Evolutionary conservation across 345 rosid species (phyloP).

Genomic region (Gossypium longicalyx): DNA sequence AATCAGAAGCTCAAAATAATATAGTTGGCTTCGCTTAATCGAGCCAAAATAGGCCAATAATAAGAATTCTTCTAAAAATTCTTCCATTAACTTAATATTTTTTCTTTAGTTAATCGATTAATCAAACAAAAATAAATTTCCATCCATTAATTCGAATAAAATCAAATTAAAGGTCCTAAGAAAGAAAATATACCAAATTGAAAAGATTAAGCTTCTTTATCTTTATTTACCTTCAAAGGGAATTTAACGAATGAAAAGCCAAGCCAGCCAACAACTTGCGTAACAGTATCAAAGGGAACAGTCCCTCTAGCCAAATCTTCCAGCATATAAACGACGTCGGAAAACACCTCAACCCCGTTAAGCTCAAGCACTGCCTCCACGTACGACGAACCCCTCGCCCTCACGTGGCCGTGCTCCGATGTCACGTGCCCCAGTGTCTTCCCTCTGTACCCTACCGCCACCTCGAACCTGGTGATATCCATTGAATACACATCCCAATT

Average conservation of each 20-base stretch:
- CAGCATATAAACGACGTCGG: slow-evolving; percentile 51
- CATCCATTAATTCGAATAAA: too few relatives aligned
- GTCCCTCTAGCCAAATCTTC: slow-evolving; percentile 46
- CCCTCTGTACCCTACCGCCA: slow-evolving; percentile 58
- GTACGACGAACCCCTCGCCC: slow-evolving; percentile 55
- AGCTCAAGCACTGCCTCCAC: slow-evolving; percentile 63
- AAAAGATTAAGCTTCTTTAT: not conserved
- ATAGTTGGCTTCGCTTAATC: too few relatives aligned
- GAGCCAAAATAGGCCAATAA: too few relatives aligned
- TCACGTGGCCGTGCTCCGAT: slow-evolving; percentile 51
- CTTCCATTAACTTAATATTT: too few relatives aligned
- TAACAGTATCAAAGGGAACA: slow-evolving; percentile 54
- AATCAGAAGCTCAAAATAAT: too few relatives aligned
- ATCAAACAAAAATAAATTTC: too few relatives aligned
- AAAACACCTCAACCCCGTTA: slow-evolving; percentile 47
- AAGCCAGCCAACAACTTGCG: slow-evolving; percentile 49
- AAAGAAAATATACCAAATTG: too few relatives aligned
- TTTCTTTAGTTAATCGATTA: too few relatives aligned
- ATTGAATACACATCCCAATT: slow-evolving; percentile 69
- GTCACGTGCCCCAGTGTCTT: slow-evolving; percentile 69
- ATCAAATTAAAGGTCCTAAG: not conserved
- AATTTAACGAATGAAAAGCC: slow-evolving; percentile 51
- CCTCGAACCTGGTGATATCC: slow-evolving; percentile 50
- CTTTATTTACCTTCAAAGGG: slow-evolving; percentile 55
- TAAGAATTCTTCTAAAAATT: too few relatives aligned